Conservation (phyloP, 345 rosid species). For the Barbarea vulgaris region DNA sequence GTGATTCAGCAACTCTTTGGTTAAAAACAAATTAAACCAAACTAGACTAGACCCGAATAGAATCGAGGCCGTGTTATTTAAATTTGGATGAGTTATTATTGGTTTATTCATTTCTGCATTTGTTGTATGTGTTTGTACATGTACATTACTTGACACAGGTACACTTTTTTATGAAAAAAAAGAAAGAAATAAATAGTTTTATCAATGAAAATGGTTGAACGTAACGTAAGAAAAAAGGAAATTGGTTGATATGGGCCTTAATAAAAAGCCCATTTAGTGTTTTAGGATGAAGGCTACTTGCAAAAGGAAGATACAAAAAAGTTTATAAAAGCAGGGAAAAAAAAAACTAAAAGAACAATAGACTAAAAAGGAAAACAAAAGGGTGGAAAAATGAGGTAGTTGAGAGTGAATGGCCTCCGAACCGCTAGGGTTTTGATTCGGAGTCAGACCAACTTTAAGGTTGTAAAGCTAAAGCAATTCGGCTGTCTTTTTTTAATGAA, state of each 20-base stretch:
- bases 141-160: constrained; percentile 25
- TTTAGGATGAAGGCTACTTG: not conserved
- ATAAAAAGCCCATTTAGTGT: constrained; percentile 1
- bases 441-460: constrained; percentile 35
- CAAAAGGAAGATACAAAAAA: not conserved
- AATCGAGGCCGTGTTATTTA: not conserved
- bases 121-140: constrained; percentile 18
- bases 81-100: constrained; percentile 31
- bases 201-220: not conserved
- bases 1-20: constrained; percentile 83
- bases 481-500: not conserved
- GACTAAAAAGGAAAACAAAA: not conserved
- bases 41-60: constrained; percentile 25
- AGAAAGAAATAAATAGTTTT: not conserved
- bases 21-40: constrained; percentile 20
- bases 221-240: too few relatives aligned
- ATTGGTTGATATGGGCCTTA: constrained; percentile 1
- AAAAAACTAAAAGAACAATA: not conserved
- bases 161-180: not conserved
- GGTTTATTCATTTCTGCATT: constrained; percentile 38
- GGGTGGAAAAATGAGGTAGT: not conserved
- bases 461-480: constrained; percentile 32
- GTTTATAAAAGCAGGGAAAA: not conserved
- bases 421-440: constrained; percentile 28
- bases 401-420: constrained; percentile 16